phyloP scores from a whole-genome alignment of 208 protist species.

The Leishmania gerbilli region DNA sequence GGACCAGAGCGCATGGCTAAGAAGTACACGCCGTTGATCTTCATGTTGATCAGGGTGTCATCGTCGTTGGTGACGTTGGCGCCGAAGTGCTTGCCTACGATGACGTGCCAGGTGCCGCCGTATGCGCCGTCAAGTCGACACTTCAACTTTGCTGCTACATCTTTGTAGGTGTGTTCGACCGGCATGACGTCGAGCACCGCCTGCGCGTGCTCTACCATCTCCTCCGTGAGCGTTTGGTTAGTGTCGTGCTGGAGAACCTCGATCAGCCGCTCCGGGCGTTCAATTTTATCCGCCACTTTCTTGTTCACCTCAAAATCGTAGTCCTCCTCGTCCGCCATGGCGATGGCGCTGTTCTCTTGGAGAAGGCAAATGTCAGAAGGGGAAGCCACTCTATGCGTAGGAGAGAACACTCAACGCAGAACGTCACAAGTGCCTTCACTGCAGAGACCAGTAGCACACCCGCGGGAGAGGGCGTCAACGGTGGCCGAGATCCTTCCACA shows the following conservation, averaged over 20 bases:
- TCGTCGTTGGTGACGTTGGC: conserved; percentile 88
- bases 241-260: conserved; percentile 67
- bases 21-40: conserved; percentile 73
- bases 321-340: conserved; percentile 66
- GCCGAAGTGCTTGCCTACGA: conserved; percentile 85
- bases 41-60: conserved; percentile 83
- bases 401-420: background rate
- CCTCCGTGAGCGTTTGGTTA: conserved; percentile 45
- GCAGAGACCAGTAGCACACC: background rate
- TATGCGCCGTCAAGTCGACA: conserved; percentile 62
- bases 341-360: background rate
- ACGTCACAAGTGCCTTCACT: background rate
- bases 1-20: conserved; percentile 82
- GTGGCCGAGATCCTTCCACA: background rate
- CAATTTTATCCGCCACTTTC: conserved; percentile 14
- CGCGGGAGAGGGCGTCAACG: background rate
- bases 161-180: conserved; percentile 63
- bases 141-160: conserved; percentile 73
- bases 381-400: background rate
- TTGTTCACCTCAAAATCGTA: conserved; percentile 46
- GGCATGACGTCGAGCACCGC: conserved; percentile 54
- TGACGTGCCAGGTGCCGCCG: conserved; percentile 83
- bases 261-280: conserved; percentile 44
- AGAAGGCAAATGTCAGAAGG: background rate
- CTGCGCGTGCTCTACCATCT: conserved; percentile 74